These are phyloP conservation scores for Pochonia chlamydosporia DNA, from an alignment of 2,329 filamentous ascomycete species.

Conservation along the genomic window DNA sequence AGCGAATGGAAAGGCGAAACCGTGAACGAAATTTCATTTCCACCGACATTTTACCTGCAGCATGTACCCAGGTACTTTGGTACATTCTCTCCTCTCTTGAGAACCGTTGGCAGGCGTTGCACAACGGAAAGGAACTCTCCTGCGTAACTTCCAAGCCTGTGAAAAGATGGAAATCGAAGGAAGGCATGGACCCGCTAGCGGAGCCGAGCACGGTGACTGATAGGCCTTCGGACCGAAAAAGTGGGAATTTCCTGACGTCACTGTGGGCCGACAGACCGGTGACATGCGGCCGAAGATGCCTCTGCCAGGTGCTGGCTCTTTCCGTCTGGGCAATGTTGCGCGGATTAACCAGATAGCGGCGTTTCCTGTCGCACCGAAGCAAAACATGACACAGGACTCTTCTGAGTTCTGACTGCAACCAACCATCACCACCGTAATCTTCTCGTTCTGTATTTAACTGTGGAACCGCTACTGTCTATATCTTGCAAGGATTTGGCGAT, in stretches of 20 bases:
- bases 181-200: slow-evolving; percentile 11
- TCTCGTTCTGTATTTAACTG: neutral
- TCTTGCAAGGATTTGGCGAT: neutral
- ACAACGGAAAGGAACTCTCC: neutral
- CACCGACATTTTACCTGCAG: too few species aligned
- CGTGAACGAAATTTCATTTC: too few species aligned
- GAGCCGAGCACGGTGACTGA: slow-evolving; percentile 21
- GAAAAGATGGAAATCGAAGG: neutral
- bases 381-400: slow-evolving; percentile 4
- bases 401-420: neutral
- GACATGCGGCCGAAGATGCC: neutral
- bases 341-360: too few species aligned
- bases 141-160: neutral
- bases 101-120: too few species aligned
- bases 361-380: neutral
- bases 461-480: slow-evolving; percentile 4
- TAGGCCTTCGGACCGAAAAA: slow-evolving; percentile 19
- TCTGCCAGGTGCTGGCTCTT: neutral
- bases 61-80: too few species aligned
- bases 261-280: slow-evolving; percentile 12
- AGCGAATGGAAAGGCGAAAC: neutral
- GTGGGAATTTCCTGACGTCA: slow-evolving; percentile 23
- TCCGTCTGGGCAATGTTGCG: too few species aligned
- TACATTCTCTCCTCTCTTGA: too few species aligned
- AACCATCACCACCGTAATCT: neutral